Base-by-base conservation (phyloP, 192 early-diverging fungal genomes). In the Spinellus fusiger region DNA sequence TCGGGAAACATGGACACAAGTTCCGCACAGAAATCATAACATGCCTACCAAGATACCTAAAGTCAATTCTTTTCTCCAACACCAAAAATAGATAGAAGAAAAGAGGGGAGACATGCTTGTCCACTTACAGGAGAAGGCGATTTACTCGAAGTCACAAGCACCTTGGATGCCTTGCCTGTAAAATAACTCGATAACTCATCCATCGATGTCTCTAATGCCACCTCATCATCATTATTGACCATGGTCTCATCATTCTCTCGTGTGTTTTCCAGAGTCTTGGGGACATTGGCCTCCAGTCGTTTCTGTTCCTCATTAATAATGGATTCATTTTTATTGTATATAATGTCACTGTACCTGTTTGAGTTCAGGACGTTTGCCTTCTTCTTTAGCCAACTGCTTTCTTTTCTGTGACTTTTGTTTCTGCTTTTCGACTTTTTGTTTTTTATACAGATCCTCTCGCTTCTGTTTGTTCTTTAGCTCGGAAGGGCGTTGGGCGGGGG, bases 231-330 rank as follows among this genome's bases (percentile, higher is more conserved):
- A 16, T 73, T 72, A 2, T 71, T 76, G 7, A 98, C 92, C 29
- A 96, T 82, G 1, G 95, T 95, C 38, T 96, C 95, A 66, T 99
- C 95, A 50, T 77, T 83, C 71, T 99, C 97, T 55, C 95, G 73
- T 16, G 89, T 88, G 67, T 85, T 95, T 61, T 99, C 97, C 31
- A 96, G 76, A 3, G 97, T 99, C 54, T 85, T 80, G 5, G 94
- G 93, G 16, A 93, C 84, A 77, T 99, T 99, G 51, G 89, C 80
- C 35, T 82, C 81, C 61, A 99, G 72, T 52, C 96, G 88, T 74
- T 90, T 80, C 83, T 84, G 72, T 48, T 49, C 12, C 20, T 8
- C 1, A 20, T 13, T 7, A 28, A 50, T n/a, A 52, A 59, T 5
- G 15, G 2, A 31, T 13, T 20, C 13, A 8, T 32, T 40, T 22